Evolutionary conservation across 495 filamentous ascomycete species (phyloP).

Genomic region (Aspergillus mulundensis): DNA sequence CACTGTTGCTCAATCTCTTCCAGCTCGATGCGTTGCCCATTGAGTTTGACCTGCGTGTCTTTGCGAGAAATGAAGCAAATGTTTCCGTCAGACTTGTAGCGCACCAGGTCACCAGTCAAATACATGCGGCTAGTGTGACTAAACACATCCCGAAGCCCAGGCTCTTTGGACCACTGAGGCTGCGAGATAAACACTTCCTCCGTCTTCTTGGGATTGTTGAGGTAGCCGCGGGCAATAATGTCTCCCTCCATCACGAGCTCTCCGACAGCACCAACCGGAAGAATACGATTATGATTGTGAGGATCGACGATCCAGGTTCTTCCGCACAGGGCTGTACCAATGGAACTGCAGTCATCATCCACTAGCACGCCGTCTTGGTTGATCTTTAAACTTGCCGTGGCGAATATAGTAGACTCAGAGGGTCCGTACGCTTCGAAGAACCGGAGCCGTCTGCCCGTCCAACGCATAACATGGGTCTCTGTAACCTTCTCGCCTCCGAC

Average conservation of each 20-base stretch:
- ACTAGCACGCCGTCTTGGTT: conserved; percentile 41
- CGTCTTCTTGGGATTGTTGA: conserved; percentile 53
- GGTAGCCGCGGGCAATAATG: conserved; percentile 55
- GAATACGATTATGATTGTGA: conserved; percentile 49
- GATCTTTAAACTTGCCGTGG: conserved; percentile 36
- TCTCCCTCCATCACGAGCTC: conserved; percentile 64
- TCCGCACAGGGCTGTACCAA: conserved; percentile 37
- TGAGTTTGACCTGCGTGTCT: conserved; percentile 63
- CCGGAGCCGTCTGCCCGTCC: conserved; percentile 40
- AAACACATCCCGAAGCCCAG: conserved; percentile 24
- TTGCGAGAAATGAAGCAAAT: conserved; percentile 53
- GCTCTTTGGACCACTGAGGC: conserved; percentile 44
- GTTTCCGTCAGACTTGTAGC: conserved; percentile 51
- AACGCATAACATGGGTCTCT: conserved; percentile 36
- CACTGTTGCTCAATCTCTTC: conserved; percentile 62
- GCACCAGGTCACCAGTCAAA: conserved; percentile 49
- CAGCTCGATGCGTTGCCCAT: conserved; percentile 62
- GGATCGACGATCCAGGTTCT: conserved; percentile 59
- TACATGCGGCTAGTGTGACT: conserved; percentile 36
- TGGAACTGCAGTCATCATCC: conserved; percentile 34
- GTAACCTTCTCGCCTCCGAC: conserved; percentile 58
- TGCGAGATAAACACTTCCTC: conserved; percentile 53
- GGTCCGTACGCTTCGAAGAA: conserved; percentile 58
- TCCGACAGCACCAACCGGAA: conserved; percentile 59
- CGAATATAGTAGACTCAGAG: conserved; percentile 48